Conservation (phyloP, 2,329 filamentous ascomycete species). For the Penicillium sp. region DNA sequence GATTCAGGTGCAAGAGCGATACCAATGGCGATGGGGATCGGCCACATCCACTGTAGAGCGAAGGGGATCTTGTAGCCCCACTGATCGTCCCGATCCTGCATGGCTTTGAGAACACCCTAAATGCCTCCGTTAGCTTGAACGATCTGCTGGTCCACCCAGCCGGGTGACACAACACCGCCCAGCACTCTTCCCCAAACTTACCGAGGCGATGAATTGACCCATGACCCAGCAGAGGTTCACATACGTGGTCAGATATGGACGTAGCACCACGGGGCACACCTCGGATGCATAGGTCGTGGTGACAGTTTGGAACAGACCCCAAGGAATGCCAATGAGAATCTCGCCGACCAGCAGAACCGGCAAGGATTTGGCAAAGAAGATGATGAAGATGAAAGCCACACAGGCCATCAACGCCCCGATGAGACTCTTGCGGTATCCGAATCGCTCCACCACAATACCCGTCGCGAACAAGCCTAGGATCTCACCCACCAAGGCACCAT, state of each 20-base stretch:
- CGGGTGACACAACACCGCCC: slow-evolving; percentile 11
- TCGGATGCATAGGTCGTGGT: slow-evolving; percentile 8
- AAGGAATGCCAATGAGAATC: slow-evolving; percentile 8
- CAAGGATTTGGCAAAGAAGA: slow-evolving; percentile 51
- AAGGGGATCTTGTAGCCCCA: slow-evolving; percentile 48
- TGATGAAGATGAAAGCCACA: slow-evolving; percentile 55
- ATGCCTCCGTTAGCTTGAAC: background rate
- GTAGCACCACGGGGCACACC: slow-evolving; percentile 7
- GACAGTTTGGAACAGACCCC: slow-evolving; percentile 6
- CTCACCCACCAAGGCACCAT: slow-evolving; percentile 55
- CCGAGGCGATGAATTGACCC: slow-evolving; percentile 37
- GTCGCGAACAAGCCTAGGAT: slow-evolving; percentile 61
- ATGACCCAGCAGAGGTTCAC: slow-evolving; percentile 38
- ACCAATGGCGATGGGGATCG: slow-evolving; percentile 40
- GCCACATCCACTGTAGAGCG: slow-evolving; percentile 46
- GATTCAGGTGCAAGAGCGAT: slow-evolving; percentile 34
- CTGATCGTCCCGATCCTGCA: slow-evolving; percentile 30
- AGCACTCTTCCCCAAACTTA: slow-evolving; percentile 17
- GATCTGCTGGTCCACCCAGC: too few species aligned
- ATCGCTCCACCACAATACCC: slow-evolving; percentile 56
- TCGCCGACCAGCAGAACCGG: slow-evolving; percentile 46
- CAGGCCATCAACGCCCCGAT: slow-evolving; percentile 51
- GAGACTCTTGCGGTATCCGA: slow-evolving; percentile 60
- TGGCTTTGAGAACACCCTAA: slow-evolving; percentile 7
- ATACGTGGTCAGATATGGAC: slow-evolving; percentile 8